These are phyloP conservation scores for Phanerochaete sordida DNA, from an alignment of 768 basidiomycete species.

Conservation along the genomic window DNA sequence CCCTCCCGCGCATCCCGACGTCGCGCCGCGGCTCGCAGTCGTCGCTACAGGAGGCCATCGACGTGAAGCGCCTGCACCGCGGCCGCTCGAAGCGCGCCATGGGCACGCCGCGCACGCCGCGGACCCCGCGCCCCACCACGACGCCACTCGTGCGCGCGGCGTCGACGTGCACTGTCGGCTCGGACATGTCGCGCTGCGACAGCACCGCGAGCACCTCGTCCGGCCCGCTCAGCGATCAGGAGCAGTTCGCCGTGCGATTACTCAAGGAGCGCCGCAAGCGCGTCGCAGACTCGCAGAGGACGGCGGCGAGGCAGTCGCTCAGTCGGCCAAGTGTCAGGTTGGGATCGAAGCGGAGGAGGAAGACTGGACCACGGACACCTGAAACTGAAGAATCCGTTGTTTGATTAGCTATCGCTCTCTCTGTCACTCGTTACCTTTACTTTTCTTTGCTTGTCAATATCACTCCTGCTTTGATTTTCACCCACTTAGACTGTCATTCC, in stretches of 20 bases:
- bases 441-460: no score
- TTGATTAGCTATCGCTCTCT: background rate
- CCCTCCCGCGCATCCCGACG: slow-evolving; percentile 4
- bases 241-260: slow-evolving; percentile 20
- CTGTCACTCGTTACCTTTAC: background rate
- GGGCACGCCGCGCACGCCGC: background rate
- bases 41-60: slow-evolving; percentile 7
- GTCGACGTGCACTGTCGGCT: slow-evolving; percentile 17
- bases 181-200: slow-evolving; percentile 22
- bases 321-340: background rate
- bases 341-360: background rate
- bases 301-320: slow-evolving; percentile 2
- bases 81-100: background rate
- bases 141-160: background rate
- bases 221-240: slow-evolving; percentile 22
- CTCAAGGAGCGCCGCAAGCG: slow-evolving; percentile 19
- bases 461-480: no score
- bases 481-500: no score
- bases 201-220: slow-evolving; percentile 13
- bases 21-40: slow-evolving; percentile 3
- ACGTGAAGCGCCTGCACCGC: slow-evolving; percentile 1
- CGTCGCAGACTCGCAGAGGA: background rate
- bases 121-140: background rate
- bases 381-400: background rate
- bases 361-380: background rate